Base-by-base conservation (phyloP, 495 filamentous ascomycete genomes). In the Mycothermus thermophilus region DNA sequence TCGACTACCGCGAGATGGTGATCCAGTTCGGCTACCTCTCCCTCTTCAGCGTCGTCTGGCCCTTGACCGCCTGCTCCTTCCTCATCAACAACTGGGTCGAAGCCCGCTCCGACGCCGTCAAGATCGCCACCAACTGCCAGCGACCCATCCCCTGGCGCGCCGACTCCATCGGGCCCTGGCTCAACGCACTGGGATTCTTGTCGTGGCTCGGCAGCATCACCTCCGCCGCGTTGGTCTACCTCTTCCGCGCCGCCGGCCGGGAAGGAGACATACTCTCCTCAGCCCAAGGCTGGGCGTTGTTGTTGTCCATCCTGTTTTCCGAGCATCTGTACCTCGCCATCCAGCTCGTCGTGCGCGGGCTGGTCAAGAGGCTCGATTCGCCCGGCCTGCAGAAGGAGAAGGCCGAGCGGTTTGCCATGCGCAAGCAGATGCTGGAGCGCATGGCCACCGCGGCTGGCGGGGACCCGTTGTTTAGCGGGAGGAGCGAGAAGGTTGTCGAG, bases 21-120 rank as follows among this genome's bases (percentile, higher is more conserved):
- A 75, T 96, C 30, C 90, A 95, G 47, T 87, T 85, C 48, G 55
- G 90, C 12, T 97, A 94, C 51, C 60, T 97, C n/a, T 78, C 83
- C 0, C 71, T 97, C 2, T 97, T 97, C 62, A 85, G 81, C 2
- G 80, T 90, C 2, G 68, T 87, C 27, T 97, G 90, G 90, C 90
- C 90, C 0, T 63, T 96, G 4, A 83, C 87, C 0, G 75, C 79
- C 0, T 67, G 85, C 22, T 90, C 83, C 0, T 97, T 96, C 68
- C 59, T 95, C 8, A 63, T 92, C 57, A 95, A 95, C 57, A 90
- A 97, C 62, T 97, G 90, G 90, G 52, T 97, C 32, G 92, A 97
- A 46, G 72, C 95, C 10, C 80, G 90, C 17, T 80, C 80, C 15
- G 90, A 97, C 42, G 88, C 93, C 11, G 72, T 87, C 57, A 97